Conservation (phyloP, 2,329 filamentous ascomycete genomes). For the Colletotrichum noveboracense region DNA sequence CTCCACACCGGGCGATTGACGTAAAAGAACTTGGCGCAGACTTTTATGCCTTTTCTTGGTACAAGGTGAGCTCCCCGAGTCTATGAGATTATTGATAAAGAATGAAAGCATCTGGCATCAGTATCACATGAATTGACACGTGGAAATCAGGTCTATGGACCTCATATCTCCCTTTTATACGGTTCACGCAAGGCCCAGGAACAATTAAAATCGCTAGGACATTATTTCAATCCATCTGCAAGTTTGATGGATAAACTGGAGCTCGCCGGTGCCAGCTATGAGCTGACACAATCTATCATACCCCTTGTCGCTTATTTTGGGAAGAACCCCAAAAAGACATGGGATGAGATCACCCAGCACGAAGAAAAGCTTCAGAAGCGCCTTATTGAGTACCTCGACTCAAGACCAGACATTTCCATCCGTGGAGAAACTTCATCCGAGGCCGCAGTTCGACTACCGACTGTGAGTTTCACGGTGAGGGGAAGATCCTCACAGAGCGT, state of each 20-base stretch:
- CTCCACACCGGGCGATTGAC: constrained; percentile 74
- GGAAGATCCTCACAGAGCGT: constrained; percentile 46
- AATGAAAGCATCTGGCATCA: background rate
- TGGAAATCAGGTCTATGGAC: constrained; percentile 64
- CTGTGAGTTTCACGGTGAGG: constrained; percentile 67
- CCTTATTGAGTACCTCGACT: constrained; percentile 64
- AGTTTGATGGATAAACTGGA: constrained; percentile 71
- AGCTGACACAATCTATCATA: constrained; percentile 64
- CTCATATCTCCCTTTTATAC: constrained; percentile 75
- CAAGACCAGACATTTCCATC: constrained; percentile 58
- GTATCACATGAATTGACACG: background rate
- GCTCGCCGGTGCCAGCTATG: constrained; percentile 73
- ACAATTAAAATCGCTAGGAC: constrained; percentile 59
- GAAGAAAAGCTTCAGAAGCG: constrained; percentile 64
- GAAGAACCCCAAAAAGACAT: constrained; percentile 32
- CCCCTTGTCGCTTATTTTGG: background rate
- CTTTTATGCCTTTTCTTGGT: constrained; percentile 80
- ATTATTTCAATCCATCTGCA: constrained; percentile 69
- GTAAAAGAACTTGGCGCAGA: constrained; percentile 72
- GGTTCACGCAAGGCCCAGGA: constrained; percentile 61
- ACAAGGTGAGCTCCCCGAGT: constrained; percentile 55
- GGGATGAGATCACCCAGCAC: constrained; percentile 59
- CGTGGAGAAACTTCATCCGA: constrained; percentile 59
- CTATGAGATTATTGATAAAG: background rate
- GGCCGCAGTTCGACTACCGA: constrained; percentile 59